Percentiles rank a stretch among this genome's conserved stretches.
Conservation (phyloP, 1,284 basidiomycete species). For the Trametes hirsuta region DNA sequence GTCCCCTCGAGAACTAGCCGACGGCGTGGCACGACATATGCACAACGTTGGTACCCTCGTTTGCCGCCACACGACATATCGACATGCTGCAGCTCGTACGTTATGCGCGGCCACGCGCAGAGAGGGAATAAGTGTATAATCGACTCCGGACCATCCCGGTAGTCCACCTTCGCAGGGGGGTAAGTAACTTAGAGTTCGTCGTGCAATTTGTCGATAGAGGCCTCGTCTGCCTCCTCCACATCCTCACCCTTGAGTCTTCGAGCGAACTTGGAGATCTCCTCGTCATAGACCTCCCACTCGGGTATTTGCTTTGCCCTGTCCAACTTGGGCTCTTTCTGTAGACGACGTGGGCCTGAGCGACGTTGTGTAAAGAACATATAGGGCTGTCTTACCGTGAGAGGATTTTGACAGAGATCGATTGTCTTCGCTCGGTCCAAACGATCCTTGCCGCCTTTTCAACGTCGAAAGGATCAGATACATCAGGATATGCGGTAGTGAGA, state of each 20-base stretch:
- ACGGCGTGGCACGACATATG: no score
- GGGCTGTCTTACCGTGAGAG: slow-evolving; percentile 70
- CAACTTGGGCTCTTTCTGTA: slow-evolving; percentile 94
- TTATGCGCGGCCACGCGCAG: no score
- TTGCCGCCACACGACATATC: no score
- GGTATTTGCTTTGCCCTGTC: slow-evolving; percentile 92
- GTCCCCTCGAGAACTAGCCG: no score
- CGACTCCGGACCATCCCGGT: no score
- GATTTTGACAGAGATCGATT: slow-evolving; percentile 93
- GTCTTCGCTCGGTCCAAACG: slow-evolving; percentile 82
- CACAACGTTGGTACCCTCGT: no score
- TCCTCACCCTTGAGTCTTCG: slow-evolving; percentile 31
- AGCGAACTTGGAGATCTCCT: slow-evolving; percentile 76
- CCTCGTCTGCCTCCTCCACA: neutral
- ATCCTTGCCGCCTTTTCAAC: slow-evolving; percentile 71
- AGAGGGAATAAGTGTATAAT: no score
- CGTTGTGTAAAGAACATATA: neutral
- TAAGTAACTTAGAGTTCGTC: neutral
- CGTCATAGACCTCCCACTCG: slow-evolving; percentile 95
- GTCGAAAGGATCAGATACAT: slow-evolving; percentile 16
- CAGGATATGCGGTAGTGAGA: neutral
- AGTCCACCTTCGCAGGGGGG: no score
- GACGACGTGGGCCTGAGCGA: neutral
- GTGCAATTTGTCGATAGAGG: neutral
- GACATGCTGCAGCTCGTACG: no score